Percentiles rank a stretch among this genome's conserved stretches.
These are phyloP conservation scores for Cupressus sempervirens DNA, from an alignment of 75 land plant genomes.

Conservation along the genomic window DNA sequence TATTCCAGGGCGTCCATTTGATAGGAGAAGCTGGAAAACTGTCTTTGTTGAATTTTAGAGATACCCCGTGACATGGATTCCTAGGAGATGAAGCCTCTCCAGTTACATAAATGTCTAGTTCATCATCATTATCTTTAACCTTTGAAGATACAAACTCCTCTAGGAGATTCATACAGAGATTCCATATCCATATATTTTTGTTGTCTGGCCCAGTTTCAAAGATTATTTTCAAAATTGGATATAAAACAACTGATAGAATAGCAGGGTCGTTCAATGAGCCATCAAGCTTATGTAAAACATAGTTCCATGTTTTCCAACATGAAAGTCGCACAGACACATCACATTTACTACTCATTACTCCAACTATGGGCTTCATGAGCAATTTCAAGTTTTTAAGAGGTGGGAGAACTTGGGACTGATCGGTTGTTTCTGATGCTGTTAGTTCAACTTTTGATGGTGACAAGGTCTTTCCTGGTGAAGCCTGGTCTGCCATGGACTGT, in stretches of 20 bases:
- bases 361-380: constrained; percentile 56
- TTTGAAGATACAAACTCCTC: constrained; percentile 35
- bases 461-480: constrained; percentile 6
- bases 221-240: constrained; percentile 42
- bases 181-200: constrained; percentile 34
- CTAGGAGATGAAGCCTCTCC: background rate
- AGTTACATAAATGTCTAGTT: background rate
- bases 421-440: constrained; percentile 11
- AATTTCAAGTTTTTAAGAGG: constrained; percentile 44
- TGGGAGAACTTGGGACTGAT: background rate
- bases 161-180: constrained; percentile 42
- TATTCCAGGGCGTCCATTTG: constrained; percentile 49
- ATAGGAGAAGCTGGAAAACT: constrained; percentile 14
- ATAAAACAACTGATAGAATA: constrained; percentile 29
- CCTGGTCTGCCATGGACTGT: background rate
- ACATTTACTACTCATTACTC: constrained; percentile 47
- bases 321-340: constrained; percentile 35
- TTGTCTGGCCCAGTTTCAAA: constrained; percentile 36
- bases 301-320: constrained; percentile 53
- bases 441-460: background rate
- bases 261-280: constrained; percentile 24
- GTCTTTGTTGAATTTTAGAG: background rate
- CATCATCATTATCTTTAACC: constrained; percentile 3
- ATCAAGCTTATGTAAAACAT: constrained; percentile 53
- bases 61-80: constrained; percentile 5